phyloP scores from a whole-genome alignment of 768 basidiomycete genomes.

The Boletus speciosus region DNA sequence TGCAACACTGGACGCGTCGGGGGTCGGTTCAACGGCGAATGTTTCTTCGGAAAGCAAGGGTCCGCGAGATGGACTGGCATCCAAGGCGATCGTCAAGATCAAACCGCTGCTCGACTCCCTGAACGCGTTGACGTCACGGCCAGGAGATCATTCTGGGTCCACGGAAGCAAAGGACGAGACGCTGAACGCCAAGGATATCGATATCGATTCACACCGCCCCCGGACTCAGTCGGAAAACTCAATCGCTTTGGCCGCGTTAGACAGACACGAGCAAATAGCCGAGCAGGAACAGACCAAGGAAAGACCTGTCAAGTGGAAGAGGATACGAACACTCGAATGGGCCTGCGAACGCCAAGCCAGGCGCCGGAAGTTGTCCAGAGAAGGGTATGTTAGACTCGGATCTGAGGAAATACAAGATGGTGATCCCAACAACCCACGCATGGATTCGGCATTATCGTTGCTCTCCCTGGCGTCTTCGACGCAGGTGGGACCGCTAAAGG shows the following conservation, averaged over 20 bases:
- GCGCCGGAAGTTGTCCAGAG: constrained; percentile 30
- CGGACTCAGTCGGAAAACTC: not conserved
- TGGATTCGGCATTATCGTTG: constrained; percentile 29
- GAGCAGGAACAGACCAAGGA: constrained; percentile 11
- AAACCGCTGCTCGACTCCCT: constrained; percentile 22
- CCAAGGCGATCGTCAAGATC: constrained; percentile 20
- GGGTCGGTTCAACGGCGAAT: not conserved
- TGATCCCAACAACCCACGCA: constrained; percentile 9
- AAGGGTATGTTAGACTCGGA: constrained; percentile 11
- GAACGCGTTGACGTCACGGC: constrained; percentile 11
- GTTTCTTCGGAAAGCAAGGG: not conserved
- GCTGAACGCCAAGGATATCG: not conserved
- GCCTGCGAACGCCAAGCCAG: constrained; percentile 41
- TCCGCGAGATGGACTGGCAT: not conserved
- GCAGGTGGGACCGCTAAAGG: constrained; percentile 7
- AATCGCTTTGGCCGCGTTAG: constrained; percentile 1
- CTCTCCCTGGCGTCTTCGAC: constrained; percentile 26
- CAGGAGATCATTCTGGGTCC: constrained; percentile 1
- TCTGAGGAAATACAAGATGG: constrained; percentile 18
- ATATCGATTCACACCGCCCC: not conserved
- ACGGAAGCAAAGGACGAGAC: not conserved
- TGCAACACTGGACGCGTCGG: constrained; percentile 18
- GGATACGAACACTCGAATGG: constrained; percentile 41
- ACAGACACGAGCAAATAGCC: not conserved
- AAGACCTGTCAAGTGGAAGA: constrained; percentile 14